Evolutionary conservation across 768 basidiomycete genomes (phyloP).

Genomic region (Leccinum arenicola): DNA sequence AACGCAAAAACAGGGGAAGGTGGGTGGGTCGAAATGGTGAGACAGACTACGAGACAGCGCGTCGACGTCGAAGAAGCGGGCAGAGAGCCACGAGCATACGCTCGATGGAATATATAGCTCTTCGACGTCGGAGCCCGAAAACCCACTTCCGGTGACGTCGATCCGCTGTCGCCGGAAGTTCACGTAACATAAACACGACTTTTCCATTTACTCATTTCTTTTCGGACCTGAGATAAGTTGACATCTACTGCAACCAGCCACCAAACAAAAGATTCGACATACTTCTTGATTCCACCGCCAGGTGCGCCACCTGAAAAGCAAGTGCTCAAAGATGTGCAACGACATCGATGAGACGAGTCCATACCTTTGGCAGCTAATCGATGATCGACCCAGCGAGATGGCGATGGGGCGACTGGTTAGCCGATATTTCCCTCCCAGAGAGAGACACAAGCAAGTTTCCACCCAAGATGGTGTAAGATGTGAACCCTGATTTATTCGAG

Average conservation of each 20-base stretch:
- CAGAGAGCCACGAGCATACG: too few species aligned
- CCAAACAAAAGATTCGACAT: constrained; percentile 29
- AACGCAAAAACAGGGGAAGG: too few species aligned
- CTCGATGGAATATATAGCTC: too few species aligned
- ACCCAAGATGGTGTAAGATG: constrained; percentile 49
- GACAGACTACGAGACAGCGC: too few species aligned
- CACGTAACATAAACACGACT: neutral
- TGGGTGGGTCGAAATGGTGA: too few species aligned
- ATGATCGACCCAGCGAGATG: constrained; percentile 3
- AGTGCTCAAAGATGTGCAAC: constrained; percentile 5
- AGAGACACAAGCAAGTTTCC: constrained; percentile 34
- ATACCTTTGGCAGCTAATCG: constrained; percentile 30
- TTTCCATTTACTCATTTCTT: constrained; percentile 51
- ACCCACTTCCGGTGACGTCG: too few species aligned
- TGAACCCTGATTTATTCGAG: constrained; percentile 44
- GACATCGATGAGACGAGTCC: constrained; percentile 1
- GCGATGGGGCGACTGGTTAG: neutral
- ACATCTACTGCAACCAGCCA: constrained; percentile 4
- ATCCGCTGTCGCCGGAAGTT: too few species aligned
- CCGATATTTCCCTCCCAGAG: neutral
- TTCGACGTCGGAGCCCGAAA: too few species aligned
- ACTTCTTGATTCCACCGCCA: constrained; percentile 86
- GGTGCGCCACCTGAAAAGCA: constrained; percentile 56
- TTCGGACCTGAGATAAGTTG: constrained; percentile 48
- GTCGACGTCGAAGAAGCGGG: too few species aligned